Conservation (phyloP, 2,329 filamentous ascomycete species). For the Karstenula rhodostoma region DNA sequence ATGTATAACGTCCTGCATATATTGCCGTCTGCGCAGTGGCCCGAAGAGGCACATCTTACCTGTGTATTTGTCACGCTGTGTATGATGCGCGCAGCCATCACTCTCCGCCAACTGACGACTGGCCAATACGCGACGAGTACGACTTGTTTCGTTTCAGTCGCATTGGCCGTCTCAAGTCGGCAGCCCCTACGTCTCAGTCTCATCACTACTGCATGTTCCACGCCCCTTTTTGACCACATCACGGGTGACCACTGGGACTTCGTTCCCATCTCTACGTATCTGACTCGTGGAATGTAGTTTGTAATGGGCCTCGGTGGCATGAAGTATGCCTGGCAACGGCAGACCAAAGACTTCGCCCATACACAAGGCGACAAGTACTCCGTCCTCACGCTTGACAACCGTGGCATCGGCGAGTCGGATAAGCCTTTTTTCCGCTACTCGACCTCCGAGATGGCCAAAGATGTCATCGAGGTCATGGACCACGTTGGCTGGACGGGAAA, state of each 20-base stretch:
- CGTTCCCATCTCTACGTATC: background rate
- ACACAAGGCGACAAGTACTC: constrained; percentile 72
- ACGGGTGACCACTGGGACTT: background rate
- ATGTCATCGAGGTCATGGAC: constrained; percentile 73
- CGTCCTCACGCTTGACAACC: constrained; percentile 81
- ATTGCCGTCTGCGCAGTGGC: constrained; percentile 18
- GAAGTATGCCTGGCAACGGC: constrained; percentile 78
- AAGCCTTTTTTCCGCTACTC: constrained; percentile 81
- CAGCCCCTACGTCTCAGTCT: constrained; percentile 37
- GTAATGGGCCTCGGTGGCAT: constrained; percentile 81
- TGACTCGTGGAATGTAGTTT: constrained; percentile 61
- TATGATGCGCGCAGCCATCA: background rate
- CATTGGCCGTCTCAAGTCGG: constrained; percentile 45
- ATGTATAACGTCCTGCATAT: constrained; percentile 27
- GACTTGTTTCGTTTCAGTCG: constrained; percentile 47
- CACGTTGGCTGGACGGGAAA: constrained; percentile 73
- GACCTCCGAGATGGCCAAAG: constrained; percentile 83
- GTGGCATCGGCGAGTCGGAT: constrained; percentile 81
- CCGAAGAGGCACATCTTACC: constrained; percentile 23
- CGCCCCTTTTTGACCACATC: constrained; percentile 26
- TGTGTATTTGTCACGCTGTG: constrained; percentile 5
- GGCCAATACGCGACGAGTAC: background rate
- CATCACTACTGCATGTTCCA: constrained; percentile 30
- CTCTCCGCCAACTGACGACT: background rate
- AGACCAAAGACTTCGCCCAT: constrained; percentile 84